A percentile compares a stretch with the other conserved stretches of the same genome.
These are phyloP conservation scores for Aspergillus neotritici DNA, from an alignment of 2,329 filamentous ascomycete genomes.

Conservation along the genomic window DNA sequence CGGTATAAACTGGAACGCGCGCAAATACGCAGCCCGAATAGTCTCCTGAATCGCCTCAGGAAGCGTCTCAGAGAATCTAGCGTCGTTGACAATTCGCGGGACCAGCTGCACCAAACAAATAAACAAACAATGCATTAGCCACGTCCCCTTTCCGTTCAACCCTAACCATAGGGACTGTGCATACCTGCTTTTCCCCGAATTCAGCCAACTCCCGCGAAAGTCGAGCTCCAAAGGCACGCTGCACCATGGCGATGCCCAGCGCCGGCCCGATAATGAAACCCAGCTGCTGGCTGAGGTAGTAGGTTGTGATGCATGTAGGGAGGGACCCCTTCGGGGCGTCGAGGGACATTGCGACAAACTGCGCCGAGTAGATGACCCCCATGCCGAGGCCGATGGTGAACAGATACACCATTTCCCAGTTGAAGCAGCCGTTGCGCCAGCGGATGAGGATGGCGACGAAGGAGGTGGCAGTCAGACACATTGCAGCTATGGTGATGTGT, in stretches of 20 bases:
- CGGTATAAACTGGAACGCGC: conserved; percentile 7
- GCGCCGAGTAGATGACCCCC: conserved; percentile 14
- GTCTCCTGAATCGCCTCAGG: conserved; percentile 3
- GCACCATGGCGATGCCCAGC: conserved; percentile 8
- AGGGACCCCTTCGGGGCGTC: conserved; percentile 6
- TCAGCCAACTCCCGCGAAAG: neutral
- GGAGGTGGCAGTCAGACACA: neutral
- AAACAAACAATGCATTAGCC: neutral
- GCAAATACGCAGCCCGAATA: conserved; percentile 8
- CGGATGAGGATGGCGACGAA: conserved; percentile 12
- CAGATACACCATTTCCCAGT: conserved; percentile 10
- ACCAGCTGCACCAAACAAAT: conserved; percentile 3
- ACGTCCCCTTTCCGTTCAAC: neutral
- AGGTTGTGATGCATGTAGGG: conserved; percentile 13
- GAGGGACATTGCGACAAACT: conserved; percentile 17
- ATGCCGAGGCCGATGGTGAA: conserved; percentile 8
- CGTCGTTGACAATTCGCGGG: conserved; percentile 7
- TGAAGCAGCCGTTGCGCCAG: conserved; percentile 14
- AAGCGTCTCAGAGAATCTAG: conserved; percentile 3
- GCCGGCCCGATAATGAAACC: conserved; percentile 18
- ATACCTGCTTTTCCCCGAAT: conserved; percentile 2
- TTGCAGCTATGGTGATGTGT: conserved; percentile 1
- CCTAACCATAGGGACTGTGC: too few relatives aligned
- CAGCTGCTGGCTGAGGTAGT: conserved; percentile 19
- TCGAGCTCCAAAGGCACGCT: conserved; percentile 8